Conservation (phyloP, 2,329 filamentous ascomycete genomes). For the Fusarium liriodendri region DNA sequence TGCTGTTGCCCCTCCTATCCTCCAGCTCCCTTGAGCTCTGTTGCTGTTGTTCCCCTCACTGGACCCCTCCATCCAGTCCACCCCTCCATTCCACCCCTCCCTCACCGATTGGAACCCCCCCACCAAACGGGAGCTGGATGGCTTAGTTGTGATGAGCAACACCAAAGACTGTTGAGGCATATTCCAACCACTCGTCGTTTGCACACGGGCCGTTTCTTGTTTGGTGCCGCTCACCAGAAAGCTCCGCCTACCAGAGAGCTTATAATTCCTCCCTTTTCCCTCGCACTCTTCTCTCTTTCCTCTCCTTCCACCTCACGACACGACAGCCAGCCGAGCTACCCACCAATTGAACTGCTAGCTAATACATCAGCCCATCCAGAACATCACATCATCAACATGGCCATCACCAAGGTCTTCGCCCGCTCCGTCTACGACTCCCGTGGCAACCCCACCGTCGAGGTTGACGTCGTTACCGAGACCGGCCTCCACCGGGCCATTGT, state of each 20-base stretch:
- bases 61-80: constrained; percentile 20
- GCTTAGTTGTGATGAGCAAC: constrained; percentile 42
- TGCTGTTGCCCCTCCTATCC: constrained; percentile 22
- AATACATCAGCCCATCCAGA: constrained; percentile 36
- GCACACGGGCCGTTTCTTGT: constrained; percentile 26
- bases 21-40: constrained; percentile 1
- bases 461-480: constrained; percentile 95
- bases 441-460: constrained; percentile 97
- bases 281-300: constrained; percentile 20
- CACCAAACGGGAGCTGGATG: constrained; percentile 42
- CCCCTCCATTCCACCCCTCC: constrained; percentile 28
- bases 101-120: constrained; percentile 38
- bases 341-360: constrained; percentile 30
- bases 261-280: constrained; percentile 25
- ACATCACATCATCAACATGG: constrained; percentile 71
- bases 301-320: constrained; percentile 6
- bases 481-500: constrained; percentile 98
- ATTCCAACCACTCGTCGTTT: constrained; percentile 37
- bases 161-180: constrained; percentile 43
- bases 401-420: constrained; percentile 89
- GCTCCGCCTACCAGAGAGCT: constrained; percentile 14
- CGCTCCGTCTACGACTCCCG: constrained; percentile 99
- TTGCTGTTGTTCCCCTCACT: constrained; percentile 7
- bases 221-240: constrained; percentile 22
- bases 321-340: constrained; percentile 16